Evolutionary conservation across 805 yeast genomes (phyloP).

Genomic region (Metschnikowia sp.): DNA sequence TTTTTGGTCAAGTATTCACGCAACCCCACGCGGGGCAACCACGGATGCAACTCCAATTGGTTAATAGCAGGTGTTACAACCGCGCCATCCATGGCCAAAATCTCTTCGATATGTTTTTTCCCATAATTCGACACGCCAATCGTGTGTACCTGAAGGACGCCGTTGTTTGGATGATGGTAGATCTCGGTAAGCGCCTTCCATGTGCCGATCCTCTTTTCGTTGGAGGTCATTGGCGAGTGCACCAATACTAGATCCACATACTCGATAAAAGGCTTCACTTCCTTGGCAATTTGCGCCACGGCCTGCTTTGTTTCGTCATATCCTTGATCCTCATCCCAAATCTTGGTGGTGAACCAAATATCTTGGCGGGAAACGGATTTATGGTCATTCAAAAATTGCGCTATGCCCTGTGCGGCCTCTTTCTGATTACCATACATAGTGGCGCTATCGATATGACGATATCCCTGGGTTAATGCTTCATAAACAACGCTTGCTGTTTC

Average conservation of each 20-base stretch:
- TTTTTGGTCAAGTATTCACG: constrained; percentile 57
- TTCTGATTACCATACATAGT: constrained; percentile 60
- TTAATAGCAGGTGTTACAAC: constrained; percentile 59
- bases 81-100: constrained; percentile 54
- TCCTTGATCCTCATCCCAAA: constrained; percentile 29
- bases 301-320: constrained; percentile 55
- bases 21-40: constrained; percentile 67
- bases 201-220: constrained; percentile 51
- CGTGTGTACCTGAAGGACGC: constrained; percentile 53
- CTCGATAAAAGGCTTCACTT: constrained; percentile 39
- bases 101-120: constrained; percentile 52
- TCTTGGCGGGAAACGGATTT: constrained; percentile 24
- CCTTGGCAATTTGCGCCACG: constrained; percentile 49
- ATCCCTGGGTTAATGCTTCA: constrained; percentile 60
- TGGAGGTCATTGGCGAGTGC: constrained; percentile 50
- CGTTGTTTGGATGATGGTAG: constrained; percentile 46
- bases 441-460: constrained; percentile 74
- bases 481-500: constrained; percentile 45
- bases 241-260: constrained; percentile 40
- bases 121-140: constrained; percentile 82
- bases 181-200: constrained; percentile 76
- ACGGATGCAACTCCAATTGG: constrained; percentile 82
- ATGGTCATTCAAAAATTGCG: constrained; percentile 46
- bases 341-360: constrained; percentile 38
- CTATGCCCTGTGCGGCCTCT: constrained; percentile 61